Base-by-base conservation (phyloP, 352 stramenopile genomes). In the Globisporangium viniferum region DNA sequence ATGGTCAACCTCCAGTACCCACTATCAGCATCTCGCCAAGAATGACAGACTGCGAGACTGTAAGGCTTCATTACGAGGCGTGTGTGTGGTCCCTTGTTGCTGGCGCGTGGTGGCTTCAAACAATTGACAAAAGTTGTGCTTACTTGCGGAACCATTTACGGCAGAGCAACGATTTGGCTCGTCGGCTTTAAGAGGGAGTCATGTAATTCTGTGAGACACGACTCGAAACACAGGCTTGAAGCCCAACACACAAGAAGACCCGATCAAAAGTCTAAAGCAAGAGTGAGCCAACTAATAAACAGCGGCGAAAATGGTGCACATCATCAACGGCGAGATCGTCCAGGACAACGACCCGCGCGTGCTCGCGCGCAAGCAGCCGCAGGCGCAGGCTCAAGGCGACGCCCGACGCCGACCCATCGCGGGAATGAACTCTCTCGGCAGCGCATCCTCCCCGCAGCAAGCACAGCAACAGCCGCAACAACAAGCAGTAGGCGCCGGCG, bases 261-360 rank as follows among this genome's bases (percentile, higher is more conserved):
- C 36, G 4, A 31, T 36, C 35, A 51, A 1, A 35, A 24, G 24
- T 41, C n/a, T 24, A 53, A 44, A 35, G 33, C 29, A 60, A 15
- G 12, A 58, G 24, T 24, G 24, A 24, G 12, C 3, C 12, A 58
- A 58, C 6, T 18, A 44, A 56, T n/a, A n/a, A 44, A 31, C 33
- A 73, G 44, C 44, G 18, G 15, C 24, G 24, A 24, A 9, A 36
- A 95, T 95, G 88, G 88, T 95, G 72, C 88, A 94, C 74, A 95
- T 95, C 59, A 91, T 95, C 71, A 95, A 95, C 63, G 88, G 88
- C 59, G 88, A 95, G 67, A 95, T 95, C 78, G 86, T 95, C 22
- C 59, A 71, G 51, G 88, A 95, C 75, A 78, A 95, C 75, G 88
- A 95, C 72, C 88, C 88, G 68, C 81, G 88, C 22, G 84, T 95